Conservation (phyloP, 1,284 basidiomycete species). For the Porodaedalea pini region DNA sequence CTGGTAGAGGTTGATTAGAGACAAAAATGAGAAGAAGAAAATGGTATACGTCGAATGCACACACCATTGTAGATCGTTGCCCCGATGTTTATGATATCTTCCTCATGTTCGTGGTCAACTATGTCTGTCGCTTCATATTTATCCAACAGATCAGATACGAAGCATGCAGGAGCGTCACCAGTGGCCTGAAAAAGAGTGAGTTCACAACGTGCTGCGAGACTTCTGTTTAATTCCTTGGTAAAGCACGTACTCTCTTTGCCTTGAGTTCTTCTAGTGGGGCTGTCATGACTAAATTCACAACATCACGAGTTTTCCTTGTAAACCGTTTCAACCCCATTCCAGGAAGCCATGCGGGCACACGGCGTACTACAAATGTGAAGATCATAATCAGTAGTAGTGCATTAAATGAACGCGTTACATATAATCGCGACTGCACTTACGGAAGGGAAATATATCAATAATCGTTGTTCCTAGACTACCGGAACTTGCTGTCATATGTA, state of each 20-base stretch:
- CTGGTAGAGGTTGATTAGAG: too few species aligned
- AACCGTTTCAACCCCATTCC: slow-evolving; percentile 13
- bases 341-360: slow-evolving; percentile 15
- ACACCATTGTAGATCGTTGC: slow-evolving; percentile 4
- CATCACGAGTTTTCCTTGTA: slow-evolving; percentile 1
- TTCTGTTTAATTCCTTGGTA: too few species aligned
- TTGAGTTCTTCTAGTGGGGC: slow-evolving; percentile 7
- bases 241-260: slow-evolving; percentile 1
- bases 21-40: too few species aligned
- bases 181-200: not conserved
- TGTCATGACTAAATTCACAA: slow-evolving; percentile 1
- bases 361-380: slow-evolving; percentile 2
- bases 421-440: slow-evolving; percentile 9
- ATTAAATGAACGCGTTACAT: too few species aligned
- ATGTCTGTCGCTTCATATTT: slow-evolving; percentile 1
- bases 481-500: too few species aligned
- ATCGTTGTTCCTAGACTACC: slow-evolving; percentile 4
- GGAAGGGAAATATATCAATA: slow-evolving; percentile 13
- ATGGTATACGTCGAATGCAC: too few species aligned
- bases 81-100: slow-evolving; percentile 5
- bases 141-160: slow-evolving; percentile 5
- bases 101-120: slow-evolving; percentile 10
- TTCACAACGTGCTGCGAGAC: not conserved
- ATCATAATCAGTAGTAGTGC: not conserved
- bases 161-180: slow-evolving; percentile 2